Base-by-base conservation (phyloP, 306 rosid genomes). In the Hippophae tibetana region DNA sequence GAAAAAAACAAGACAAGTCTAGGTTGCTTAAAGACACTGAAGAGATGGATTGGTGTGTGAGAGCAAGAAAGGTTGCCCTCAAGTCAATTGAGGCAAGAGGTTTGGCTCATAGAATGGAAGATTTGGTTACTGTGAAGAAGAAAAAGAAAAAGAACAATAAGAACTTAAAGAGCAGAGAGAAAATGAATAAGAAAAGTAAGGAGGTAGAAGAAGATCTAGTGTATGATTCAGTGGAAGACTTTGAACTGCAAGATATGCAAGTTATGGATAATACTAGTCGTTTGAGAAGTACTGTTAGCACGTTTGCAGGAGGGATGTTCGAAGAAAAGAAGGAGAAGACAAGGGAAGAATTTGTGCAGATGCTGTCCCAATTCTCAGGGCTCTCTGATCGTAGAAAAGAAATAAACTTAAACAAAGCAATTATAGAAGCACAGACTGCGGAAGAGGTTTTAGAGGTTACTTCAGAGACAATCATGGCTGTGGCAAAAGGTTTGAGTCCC, bases 41-140 rank as follows among this genome's bases (percentile, higher is more conserved):
- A 31, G 83, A 74, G 60, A 87, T 85, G 96, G 98, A 83, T 59
- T 92, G 98, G 98, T 85, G 95, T 53, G 63, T 71, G 71, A 80
- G 85, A 62, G 96, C 98, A 13, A 81, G 96, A 71, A 74, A 78
- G 74, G 58, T 74, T 52, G 96, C 98, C 1, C 78, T 92, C 42
- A 73, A 74, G 47, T 75, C 85, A 10, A 83, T 87, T 64, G 81
- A 85, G 62, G 78, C 81, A 0, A 87, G 88, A 72, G 95, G 95
- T 45, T 65, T 78, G 83, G 11, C 71, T 63, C 56, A 47, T 52
- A 61, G 53, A 5, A 75, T 82, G 80, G 90, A 90, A 60, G 80
- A 84, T 74, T 48, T 87, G 64, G 49, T 78, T 38, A 41, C 78
- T 10, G 78, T 62, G 13, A 81, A 78, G 73, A 87, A 74, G 79